Evolutionary conservation across 2,329 filamentous ascomycete genomes (phyloP).

Genomic region (Sporothrix curviconia): DNA sequence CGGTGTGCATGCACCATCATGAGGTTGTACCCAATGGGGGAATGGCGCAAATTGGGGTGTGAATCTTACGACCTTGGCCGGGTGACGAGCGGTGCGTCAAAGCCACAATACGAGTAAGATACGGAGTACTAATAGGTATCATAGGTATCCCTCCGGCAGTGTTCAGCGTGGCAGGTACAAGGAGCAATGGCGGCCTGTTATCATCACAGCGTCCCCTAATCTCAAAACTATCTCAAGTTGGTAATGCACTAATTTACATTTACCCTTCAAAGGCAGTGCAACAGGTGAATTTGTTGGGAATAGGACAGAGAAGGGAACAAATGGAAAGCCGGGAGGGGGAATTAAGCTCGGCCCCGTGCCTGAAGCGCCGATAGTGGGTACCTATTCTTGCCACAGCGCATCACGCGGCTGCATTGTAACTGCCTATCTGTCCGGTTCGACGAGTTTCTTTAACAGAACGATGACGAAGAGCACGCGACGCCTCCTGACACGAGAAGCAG

Average conservation of each 20-base stretch:
- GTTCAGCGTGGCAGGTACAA: not conserved
- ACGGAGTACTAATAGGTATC: no score
- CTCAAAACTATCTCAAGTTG: no score
- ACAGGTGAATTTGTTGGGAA: not conserved
- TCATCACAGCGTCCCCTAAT: no score
- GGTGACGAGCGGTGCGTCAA: conserved; percentile 5
- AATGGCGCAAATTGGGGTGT: conserved; percentile 13
- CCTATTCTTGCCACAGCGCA: not conserved
- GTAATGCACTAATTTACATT: no score
- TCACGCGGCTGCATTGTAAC: not conserved
- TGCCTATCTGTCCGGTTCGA: conserved; percentile 4
- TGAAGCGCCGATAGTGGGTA: conserved; percentile 5
- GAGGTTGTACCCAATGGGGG: conserved; percentile 15
- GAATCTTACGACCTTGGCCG: no score
- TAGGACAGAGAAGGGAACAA: not conserved
- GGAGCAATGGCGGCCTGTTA: not conserved
- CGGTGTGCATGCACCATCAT: conserved; percentile 16
- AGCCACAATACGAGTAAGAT: no score
- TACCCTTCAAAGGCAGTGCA: no score
- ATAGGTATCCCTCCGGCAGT: not conserved
- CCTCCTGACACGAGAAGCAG: not conserved
- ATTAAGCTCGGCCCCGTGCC: conserved; percentile 6
- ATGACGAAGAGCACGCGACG: conserved; percentile 8
- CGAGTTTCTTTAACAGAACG: conserved; percentile 3
- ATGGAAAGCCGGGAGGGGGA: conserved; percentile 1